Conservation (phyloP, 768 basidiomycete genomes). For the Holtermannia corniformis region DNA sequence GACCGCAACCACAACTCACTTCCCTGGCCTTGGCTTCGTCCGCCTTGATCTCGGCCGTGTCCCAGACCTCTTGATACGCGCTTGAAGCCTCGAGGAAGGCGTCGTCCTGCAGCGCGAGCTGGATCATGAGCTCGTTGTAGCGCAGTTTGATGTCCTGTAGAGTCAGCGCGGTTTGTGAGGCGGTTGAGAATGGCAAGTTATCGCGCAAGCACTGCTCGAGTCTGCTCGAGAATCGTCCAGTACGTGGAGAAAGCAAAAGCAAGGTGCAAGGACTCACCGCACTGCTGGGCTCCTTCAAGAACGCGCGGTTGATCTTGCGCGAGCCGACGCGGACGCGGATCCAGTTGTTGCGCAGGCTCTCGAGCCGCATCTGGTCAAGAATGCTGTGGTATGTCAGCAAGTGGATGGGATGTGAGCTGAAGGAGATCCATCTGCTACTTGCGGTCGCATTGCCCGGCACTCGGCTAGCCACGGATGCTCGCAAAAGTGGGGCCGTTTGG, state of each 20-base stretch:
- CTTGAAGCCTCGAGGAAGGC: slow-evolving; percentile 89
- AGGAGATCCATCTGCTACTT: background rate
- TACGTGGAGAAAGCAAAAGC: background rate
- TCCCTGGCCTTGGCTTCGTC: slow-evolving; percentile 48
- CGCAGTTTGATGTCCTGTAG: slow-evolving; percentile 87
- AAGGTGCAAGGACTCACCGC: slow-evolving; percentile 51
- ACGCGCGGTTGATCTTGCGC: slow-evolving; percentile 86
- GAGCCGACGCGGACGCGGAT: slow-evolving; percentile 82
- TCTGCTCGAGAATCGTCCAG: background rate
- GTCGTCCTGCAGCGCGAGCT: slow-evolving; percentile 73
- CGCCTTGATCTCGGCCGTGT: slow-evolving; percentile 85
- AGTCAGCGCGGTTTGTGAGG: background rate
- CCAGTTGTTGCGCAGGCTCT: slow-evolving; percentile 57
- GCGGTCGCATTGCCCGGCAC: no score
- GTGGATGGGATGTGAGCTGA: background rate
- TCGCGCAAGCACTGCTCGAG: background rate
- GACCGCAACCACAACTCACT: slow-evolving; percentile 19
- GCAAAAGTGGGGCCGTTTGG: no score
- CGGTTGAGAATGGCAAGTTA: background rate
- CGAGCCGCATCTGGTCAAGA: slow-evolving; percentile 89
- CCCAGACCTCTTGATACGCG: slow-evolving; percentile 94
- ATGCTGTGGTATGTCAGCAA: slow-evolving; percentile 47
- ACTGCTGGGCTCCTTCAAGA: slow-evolving; percentile 77
- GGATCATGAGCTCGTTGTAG: slow-evolving; percentile 94
- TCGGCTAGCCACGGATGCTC: no score